phyloP scores from a whole-genome alignment of 306 rosid species.

The Chamaecrista fasciculata region DNA sequence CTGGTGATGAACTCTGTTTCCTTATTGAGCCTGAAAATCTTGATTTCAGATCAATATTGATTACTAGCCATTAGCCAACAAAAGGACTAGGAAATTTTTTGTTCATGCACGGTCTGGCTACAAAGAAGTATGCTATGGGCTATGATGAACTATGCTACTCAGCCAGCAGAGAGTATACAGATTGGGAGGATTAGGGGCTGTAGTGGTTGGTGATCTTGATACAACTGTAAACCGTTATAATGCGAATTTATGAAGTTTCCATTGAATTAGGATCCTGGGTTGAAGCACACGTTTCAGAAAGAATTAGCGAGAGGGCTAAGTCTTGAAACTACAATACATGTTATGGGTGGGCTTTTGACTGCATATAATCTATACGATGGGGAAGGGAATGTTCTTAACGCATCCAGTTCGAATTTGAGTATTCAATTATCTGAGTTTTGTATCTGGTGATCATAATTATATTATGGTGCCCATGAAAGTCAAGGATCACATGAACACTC shows the following conservation, averaged over 20 bases:
- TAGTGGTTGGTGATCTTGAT: constrained; percentile 93
- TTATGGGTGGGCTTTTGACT: constrained; percentile 87
- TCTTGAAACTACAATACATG: constrained; percentile 89
- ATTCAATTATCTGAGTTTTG: constrained; percentile 80
- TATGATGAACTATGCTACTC: constrained; percentile 81
- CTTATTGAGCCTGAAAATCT: constrained; percentile 30
- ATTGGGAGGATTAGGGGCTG: constrained; percentile 88
- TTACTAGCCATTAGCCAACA: constrained; percentile 66
- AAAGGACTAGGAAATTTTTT: constrained; percentile 73
- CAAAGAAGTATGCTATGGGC: constrained; percentile 77
- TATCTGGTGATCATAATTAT: constrained; percentile 81
- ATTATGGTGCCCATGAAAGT: constrained; percentile 73
- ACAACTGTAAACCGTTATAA: constrained; percentile 90
- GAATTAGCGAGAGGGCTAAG: constrained; percentile 76
- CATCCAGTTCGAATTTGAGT: constrained; percentile 68
- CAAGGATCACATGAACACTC: constrained; percentile 70
- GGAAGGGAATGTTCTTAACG: constrained; percentile 46
- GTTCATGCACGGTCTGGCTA: constrained; percentile 90
- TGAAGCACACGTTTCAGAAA: too few relatives aligned
- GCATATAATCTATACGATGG: constrained; percentile 71
- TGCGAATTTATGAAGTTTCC: constrained; percentile 69
- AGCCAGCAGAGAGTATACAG: constrained; percentile 65
- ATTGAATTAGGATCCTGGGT: constrained; percentile 46
- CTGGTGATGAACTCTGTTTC: constrained; percentile 27
- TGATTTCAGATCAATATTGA: constrained; percentile 47